Evolutionary conservation across 106 monocot genomes (phyloP), one percentile per base, ranked within the genome.

Genomic region (Dendrobium chrysotoxum): DNA sequence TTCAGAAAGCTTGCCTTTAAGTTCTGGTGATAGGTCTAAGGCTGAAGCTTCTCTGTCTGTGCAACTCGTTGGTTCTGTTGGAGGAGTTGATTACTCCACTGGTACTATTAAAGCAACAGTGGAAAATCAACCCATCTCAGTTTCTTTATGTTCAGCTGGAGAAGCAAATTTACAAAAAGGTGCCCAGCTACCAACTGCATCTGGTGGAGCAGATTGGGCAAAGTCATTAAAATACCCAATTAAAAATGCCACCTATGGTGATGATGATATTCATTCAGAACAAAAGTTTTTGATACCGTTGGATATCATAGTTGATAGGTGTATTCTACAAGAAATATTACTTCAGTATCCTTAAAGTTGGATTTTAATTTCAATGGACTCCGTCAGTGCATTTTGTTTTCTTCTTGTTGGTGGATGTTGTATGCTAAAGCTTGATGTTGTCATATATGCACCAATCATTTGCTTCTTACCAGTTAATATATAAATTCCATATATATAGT

Each of bases 311-410:
- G 86, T 99, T 68, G 86, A 93, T 82, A 92, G 86, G 80, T 94
- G 95, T 84, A 91, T 99, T 58, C 9, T 87, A 72, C 92, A 91
- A 73, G 98, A 91, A 76, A 84, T 99, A 77, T 82, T 95, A 80
- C 84, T 90, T 83, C 98, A 99, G 98, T 99, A 99, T 99, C 98
- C 98, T 95, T 83, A 15, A 55, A 75, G 77, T 25, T 45, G 23
- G 39, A 31, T 76, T 76, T 80, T 79, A 47, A 10, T 50, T 78
- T 28, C 10, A 28, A 65, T 28, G 72, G 10, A 10, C 6, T 44
- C 13, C 72, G 42, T 18, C 31, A 31, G 50, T 72, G 31, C 31
- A 13, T 72, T 72, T 50, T 12, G 7, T 70, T 47, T 50, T 45
- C 20, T 23, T 31, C 30, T 80, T 42, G 13, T 65, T 72, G 7